Evolutionary conservation across 495 filamentous ascomycete genomes (phyloP), one percentile per base, ranked within the genome.

Genomic region (Parachaetomium inaequale): DNA sequence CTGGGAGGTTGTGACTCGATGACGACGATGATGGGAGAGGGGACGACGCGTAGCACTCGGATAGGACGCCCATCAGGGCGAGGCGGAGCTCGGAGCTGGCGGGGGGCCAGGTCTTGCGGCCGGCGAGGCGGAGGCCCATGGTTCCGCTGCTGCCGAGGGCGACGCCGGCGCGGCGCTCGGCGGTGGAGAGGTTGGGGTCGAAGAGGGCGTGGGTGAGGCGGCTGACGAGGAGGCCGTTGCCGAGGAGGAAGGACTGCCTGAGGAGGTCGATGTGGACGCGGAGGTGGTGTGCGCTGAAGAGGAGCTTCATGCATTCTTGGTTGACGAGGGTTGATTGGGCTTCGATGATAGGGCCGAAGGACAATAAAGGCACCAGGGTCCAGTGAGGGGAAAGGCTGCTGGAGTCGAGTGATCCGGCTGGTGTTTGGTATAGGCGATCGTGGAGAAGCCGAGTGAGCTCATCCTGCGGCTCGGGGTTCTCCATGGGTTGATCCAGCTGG

Each of bases 1-100:
- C 92, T 0, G 92, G 91, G 2, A 96, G 77, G 28, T 88, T 82
- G 3, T 80, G 75, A 11, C 70, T 78, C 28, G 11, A 0, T 58
- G 47, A 57, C 67, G 52, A 55, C 28, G 52, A 14, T 31, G 59
- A 14, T 11, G 29, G 25, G 5, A 7, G 40, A 17, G 3, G 26
- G 21, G 51, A 71, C 55, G 62, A 72, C 62, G 69, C 67, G 62
- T 91, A 90, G 62, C 85, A 88, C 62, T 96, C 93, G 3, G 83
- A 84, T 14, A 98, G 79, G 14, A 97, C 81, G 0, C 91, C 93
- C 81, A 92, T 96, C 42, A 98, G 79, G 15, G 90, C 91, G 3
- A 97, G 79, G 1, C 91, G 85, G 31, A 98, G 77, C 67, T 98
- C 94, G 6, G 92, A 96, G 72, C 89, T 94, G 34, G 92, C 91